Evolutionary conservation across 495 filamentous ascomycete species (phyloP).

Genomic region (Podospora tetraspora): DNA sequence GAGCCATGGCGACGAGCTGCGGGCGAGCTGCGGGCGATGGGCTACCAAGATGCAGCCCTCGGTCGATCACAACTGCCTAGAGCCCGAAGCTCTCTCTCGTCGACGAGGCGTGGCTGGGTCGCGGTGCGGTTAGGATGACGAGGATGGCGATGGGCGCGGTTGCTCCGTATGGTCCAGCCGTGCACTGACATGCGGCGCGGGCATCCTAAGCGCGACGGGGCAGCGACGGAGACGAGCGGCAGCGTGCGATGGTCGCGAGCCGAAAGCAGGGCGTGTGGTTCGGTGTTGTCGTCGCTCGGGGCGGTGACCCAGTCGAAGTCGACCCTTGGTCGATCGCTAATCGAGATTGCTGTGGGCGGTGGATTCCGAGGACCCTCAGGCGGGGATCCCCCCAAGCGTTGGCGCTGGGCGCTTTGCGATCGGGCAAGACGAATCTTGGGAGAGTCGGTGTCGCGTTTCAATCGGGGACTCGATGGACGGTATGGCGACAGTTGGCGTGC

Average conservation of each 20-base stretch:
- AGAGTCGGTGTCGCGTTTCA: slow-evolving; percentile 1
- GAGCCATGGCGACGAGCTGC: slow-evolving; percentile 52
- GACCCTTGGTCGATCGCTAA: slow-evolving; percentile 7
- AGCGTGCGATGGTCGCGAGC: not conserved
- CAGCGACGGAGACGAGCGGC: not conserved
- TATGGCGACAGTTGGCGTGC: not conserved
- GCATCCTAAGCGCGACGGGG: not conserved
- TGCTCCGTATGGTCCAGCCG: not conserved
- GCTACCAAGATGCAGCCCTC: slow-evolving; percentile 6
- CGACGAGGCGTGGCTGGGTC: not conserved
- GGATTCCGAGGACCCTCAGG: not conserved
- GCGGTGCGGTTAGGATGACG: not conserved
- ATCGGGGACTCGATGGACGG: not conserved
- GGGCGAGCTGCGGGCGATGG: not conserved
- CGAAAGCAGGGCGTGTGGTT: not conserved
- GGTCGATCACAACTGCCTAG: not conserved
- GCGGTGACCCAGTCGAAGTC: slow-evolving; percentile 1
- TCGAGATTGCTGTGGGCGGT: slow-evolving; percentile 12
- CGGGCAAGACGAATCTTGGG: not conserved
- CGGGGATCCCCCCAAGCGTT: not conserved
- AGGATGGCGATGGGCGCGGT: not conserved
- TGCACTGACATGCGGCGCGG: not conserved
- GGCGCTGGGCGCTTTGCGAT: not conserved
- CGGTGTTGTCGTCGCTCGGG: not conserved
- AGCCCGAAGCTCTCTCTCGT: not conserved